Base-by-base conservation (phyloP, 2,329 filamentous ascomycete genomes). In the Fusarium humuli region DNA sequence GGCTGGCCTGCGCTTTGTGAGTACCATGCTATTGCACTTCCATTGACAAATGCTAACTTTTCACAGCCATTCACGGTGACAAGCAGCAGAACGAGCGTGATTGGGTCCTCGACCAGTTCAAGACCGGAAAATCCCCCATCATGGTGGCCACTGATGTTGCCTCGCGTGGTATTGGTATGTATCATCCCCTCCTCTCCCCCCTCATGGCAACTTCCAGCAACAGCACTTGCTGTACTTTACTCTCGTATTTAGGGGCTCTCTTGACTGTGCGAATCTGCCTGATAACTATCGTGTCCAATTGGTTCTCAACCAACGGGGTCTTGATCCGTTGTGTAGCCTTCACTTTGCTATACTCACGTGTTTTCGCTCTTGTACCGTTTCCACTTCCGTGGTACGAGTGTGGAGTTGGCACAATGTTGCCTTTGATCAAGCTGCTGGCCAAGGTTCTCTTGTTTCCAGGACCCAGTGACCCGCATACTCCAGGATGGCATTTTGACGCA, bases 161-260 rank as follows among this genome's bases (percentile, higher is more conserved):
- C 85, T 98, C 96, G 81, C 96, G 96, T 94, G 96, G 96, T 94
- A 98, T 99, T 85, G 96, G 96, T 98, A 97, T 97, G 94, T 95
- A 92, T 89, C 85, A 87, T 63, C 46, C 64, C 25, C 57, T 84
- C 84, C 84, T 81, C 83, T 81, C 82, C 78, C 78, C 78, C 77
- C 73, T 71, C 76, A 76, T 80, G 81, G 83, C 86, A 86, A 86
- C 83, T 84, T 86, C 85, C 86, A 87, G 88, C 84, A 85, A 83
- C 73, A 78, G 71, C 75, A 78, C 74, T 83, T 87, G 85, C 86
- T 88, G 90, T 94, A 90, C 92, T 94, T 91, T 93, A 93, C 93
- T 95, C 91, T 94, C 88, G 89, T 90, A 91, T 92, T 90, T 92
- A 91, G 91, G 91, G 91, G 90, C 90, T 91, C 84, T 92, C 88